phyloP scores from a whole-genome alignment of 306 rosid genomes.

The Dryas octopetala region DNA sequence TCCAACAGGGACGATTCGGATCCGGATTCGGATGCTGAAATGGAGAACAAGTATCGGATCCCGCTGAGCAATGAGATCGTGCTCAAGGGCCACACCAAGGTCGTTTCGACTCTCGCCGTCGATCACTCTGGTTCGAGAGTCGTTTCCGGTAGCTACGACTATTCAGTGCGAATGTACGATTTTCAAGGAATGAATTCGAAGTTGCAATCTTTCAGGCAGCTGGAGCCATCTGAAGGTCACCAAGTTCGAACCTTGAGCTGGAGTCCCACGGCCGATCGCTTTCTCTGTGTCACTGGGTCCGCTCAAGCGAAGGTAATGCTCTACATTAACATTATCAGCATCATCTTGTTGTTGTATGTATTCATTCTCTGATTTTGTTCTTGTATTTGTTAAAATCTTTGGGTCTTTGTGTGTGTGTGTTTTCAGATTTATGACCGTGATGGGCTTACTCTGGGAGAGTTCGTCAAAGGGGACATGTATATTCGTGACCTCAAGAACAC shows the following conservation, averaged over 20 bases:
- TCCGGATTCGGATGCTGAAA: slow-evolving; percentile 36
- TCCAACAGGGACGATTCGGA: slow-evolving; percentile 37
- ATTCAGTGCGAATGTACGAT: slow-evolving; percentile 80
- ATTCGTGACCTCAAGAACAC: slow-evolving; percentile 94
- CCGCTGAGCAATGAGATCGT: slow-evolving; percentile 92
- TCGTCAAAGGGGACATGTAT: slow-evolving; percentile 94
- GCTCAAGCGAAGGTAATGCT: slow-evolving; percentile 81
- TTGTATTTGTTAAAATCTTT: slow-evolving; percentile 4
- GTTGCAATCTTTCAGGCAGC: slow-evolving; percentile 80
- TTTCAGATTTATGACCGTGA: slow-evolving; percentile 94
- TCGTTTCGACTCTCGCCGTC: slow-evolving; percentile 85
- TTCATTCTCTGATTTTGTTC: neutral
- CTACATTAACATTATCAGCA: neutral
- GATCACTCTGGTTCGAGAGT: slow-evolving; percentile 97
- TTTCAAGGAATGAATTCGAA: slow-evolving; percentile 96
- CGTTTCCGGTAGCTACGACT: slow-evolving; percentile 91
- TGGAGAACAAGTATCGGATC: slow-evolving; percentile 55
- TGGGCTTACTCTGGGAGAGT: slow-evolving; percentile 93
- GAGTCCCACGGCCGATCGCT: slow-evolving; percentile 91
- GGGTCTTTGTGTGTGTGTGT: neutral
- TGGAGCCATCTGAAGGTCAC: slow-evolving; percentile 96
- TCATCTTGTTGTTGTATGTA: neutral
- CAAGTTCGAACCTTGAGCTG: slow-evolving; percentile 91
- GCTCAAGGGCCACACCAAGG: slow-evolving; percentile 93
- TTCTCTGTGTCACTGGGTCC: slow-evolving; percentile 91